Evolutionary conservation across 2,329 filamentous ascomycete genomes (phyloP), one percentile per base, ranked within the genome.

Genomic region (Samsoniella hepiali): DNA sequence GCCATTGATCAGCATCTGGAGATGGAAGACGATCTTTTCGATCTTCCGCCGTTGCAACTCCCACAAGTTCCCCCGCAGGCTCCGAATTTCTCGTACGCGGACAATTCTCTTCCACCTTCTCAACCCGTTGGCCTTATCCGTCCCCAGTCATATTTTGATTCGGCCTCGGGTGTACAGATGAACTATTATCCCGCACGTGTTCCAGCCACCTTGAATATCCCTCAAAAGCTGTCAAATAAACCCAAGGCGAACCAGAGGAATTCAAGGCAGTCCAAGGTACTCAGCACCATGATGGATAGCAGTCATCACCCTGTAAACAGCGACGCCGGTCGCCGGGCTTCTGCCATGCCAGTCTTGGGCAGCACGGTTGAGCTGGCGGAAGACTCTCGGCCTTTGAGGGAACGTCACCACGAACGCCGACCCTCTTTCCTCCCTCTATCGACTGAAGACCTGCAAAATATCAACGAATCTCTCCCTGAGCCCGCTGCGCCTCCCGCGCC

Each of bases 151-250:
- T 88, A 87, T 72, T 76, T 85, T 70, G 82, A 88, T 70, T 85
- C 86, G 1, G 79, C 82, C 32, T 88, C 88, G 1, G 89, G 87
- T 5, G 87, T 94, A 68, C 82, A 88, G 69, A 97, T 98, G 91
- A 86, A 97, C 10, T 98, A 89, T 76, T 99, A 99, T 74, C 95
- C 95, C 15, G 95, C 95, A 3, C 93, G 92, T 1, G 95, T 99
- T 3, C 95, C 95, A 3, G 88, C 90, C 66, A 93, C 96, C 88
- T 83, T 99, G 63, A 98, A 97, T 70, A 79, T 99, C 13, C 95
- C 95, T 1, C 92, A 93, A 51, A 91, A 92, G 69, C 79, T 98
- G 58, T 96, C 93, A 1, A 91, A 88, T 69, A 83, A 87, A 59
- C 87, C 89, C 9, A 84, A 89, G 60, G 78, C 84, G 3, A 77